Conservation (phyloP, 345 rosid genomes). For the Erucastrum elatum region DNA sequence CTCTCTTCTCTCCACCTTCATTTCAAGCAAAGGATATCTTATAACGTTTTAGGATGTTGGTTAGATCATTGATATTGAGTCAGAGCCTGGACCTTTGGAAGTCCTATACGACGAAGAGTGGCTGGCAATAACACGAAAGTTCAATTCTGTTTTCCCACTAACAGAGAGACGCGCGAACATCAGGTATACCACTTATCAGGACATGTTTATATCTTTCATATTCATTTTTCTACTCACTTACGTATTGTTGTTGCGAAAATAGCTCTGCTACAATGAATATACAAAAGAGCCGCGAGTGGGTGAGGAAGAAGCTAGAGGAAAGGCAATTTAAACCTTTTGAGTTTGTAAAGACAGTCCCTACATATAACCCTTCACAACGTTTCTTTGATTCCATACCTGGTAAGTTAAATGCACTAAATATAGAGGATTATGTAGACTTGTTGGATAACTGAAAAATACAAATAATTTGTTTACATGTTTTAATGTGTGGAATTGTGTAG, state of each 20-base stretch:
- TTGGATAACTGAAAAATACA: not conserved
- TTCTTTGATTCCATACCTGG: conserved; percentile 34
- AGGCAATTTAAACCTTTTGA: conserved; percentile 74
- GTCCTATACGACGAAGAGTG: conserved; percentile 88
- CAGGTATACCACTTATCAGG: conserved; percentile 42
- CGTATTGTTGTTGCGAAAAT: conserved; percentile 9
- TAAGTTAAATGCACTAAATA: conserved; percentile 8
- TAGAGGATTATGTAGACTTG: conserved; percentile 6
- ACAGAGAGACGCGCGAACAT: conserved; percentile 51
- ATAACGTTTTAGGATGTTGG: conserved; percentile 23
- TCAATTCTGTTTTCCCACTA: conserved; percentile 71
- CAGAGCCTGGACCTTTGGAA: conserved; percentile 74
- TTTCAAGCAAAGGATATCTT: conserved; percentile 30
- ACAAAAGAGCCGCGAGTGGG: conserved; percentile 66
- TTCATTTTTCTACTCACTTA: not conserved
- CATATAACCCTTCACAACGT: conserved; percentile 52
- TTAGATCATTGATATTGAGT: conserved; percentile 79
- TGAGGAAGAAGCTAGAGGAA: conserved; percentile 59
- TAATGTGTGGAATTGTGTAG: conserved; percentile 41
- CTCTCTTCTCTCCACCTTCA: conserved; percentile 10
- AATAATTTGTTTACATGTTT: not conserved
- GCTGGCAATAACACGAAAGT: conserved; percentile 66
- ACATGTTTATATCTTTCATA: not conserved
- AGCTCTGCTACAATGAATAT: conserved; percentile 54
- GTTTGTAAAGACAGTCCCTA: conserved; percentile 64